phyloP scores from a whole-genome alignment of 2,329 filamentous ascomycete genomes.

The Penicillium sp. region DNA sequence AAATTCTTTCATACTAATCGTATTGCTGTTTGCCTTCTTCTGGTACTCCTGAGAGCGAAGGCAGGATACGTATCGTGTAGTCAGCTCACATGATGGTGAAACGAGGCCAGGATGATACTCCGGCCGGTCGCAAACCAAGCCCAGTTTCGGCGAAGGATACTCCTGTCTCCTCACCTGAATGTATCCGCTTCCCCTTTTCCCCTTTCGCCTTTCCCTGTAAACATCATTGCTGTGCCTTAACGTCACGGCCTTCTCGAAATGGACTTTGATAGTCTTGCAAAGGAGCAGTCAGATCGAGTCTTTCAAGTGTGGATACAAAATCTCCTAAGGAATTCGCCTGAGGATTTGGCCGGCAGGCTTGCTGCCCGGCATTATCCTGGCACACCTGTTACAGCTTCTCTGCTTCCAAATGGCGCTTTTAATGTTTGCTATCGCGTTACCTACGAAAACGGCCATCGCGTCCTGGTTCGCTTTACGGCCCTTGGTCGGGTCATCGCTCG shows the following conservation, averaged over 20 bases:
- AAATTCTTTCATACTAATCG: no score
- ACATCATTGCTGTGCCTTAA: no score
- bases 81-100: no score
- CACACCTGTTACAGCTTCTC: slow-evolving; percentile 15
- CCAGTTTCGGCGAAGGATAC: no score
- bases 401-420: slow-evolving; percentile 25
- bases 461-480: slow-evolving; percentile 25
- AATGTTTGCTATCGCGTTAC: slow-evolving; percentile 29
- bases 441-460: slow-evolving; percentile 18
- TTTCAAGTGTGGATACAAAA: slow-evolving; percentile 22
- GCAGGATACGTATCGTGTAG: no score
- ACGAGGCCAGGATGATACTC: no score
- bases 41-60: no score
- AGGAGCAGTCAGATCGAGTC: slow-evolving; percentile 17
- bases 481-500: slow-evolving; percentile 23
- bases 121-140: no score
- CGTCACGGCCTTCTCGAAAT: slow-evolving; percentile 5
- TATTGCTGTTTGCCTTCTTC: no score
- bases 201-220: no score
- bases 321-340: slow-evolving; percentile 17
- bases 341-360: slow-evolving; percentile 22
- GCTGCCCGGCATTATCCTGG: slow-evolving; percentile 17
- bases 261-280: slow-evolving; percentile 22
- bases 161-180: no score
- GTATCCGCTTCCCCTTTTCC: no score